Percentiles rank a stretch among this genome's conserved stretches.
Conservation (phyloP, 805 yeast species). For the Candida maris region DNA sequence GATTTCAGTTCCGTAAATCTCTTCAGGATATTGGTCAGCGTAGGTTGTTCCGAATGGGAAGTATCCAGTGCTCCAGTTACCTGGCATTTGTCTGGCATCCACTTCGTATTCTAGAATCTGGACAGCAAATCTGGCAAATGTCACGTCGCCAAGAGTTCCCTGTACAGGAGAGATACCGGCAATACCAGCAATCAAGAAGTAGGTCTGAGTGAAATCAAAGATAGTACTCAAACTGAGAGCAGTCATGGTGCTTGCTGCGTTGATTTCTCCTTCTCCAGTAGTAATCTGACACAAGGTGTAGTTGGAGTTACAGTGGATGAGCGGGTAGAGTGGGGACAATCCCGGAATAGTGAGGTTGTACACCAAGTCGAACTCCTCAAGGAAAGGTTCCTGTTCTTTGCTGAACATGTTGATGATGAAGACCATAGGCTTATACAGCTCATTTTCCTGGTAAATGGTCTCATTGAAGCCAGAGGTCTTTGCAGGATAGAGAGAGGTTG, state of each 20-base stretch:
- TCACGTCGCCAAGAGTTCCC: constrained; percentile 58
- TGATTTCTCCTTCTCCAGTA: constrained; percentile 68
- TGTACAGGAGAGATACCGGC: constrained; percentile 58
- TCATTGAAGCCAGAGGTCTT: constrained; percentile 22
- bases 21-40: constrained; percentile 48
- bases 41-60: constrained; percentile 50
- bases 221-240: constrained; percentile 51
- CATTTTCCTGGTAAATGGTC: constrained; percentile 19
- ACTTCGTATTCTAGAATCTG: constrained; percentile 60
- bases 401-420: constrained; percentile 54
- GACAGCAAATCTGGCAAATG: constrained; percentile 58
- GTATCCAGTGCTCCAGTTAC: constrained; percentile 60
- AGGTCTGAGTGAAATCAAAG: constrained; percentile 57
- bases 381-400: constrained; percentile 52
- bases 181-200: constrained; percentile 62
- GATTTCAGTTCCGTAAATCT: constrained; percentile 61
- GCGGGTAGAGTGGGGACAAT: constrained; percentile 56
- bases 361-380: constrained; percentile 42
- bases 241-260: constrained; percentile 57
- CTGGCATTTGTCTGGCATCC: constrained; percentile 46
- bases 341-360: constrained; percentile 64
- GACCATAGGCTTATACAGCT: constrained; percentile 47
- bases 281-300: constrained; percentile 56
- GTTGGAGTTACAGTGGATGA: constrained; percentile 51
- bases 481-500: constrained; percentile 15